These are phyloP conservation scores for Trichoderma sp. DNA, from an alignment of 2,329 filamentous ascomycete genomes.

Conservation along the genomic window DNA sequence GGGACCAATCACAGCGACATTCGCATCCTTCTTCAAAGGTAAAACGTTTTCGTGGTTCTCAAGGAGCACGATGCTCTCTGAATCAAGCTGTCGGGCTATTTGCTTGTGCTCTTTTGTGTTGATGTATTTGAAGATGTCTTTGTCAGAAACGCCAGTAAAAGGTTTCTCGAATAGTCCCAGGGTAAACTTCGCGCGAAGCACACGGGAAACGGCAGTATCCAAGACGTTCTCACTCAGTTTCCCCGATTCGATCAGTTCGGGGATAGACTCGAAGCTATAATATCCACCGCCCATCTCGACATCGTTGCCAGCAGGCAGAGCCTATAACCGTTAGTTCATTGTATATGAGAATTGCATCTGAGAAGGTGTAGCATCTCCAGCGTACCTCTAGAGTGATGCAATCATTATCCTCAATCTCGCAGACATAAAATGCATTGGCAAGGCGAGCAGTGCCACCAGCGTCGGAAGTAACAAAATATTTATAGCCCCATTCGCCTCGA, in stretches of 20 bases:
- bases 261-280: conserved; percentile 6
- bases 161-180: not conserved
- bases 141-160: not conserved
- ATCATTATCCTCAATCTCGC: not conserved
- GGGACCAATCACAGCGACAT: not conserved
- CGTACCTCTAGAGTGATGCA: conserved; percentile 9
- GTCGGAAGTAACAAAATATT: conserved; percentile 1
- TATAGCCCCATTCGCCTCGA: not conserved
- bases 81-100: conserved; percentile 1
- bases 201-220: conserved; percentile 1
- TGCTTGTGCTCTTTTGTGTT: not conserved
- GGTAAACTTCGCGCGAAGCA: not conserved
- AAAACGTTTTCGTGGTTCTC: not conserved
- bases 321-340: not conserved
- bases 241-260: not conserved
- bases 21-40: not conserved
- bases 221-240: not conserved
- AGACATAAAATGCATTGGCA: conserved; percentile 2
- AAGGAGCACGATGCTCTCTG: conserved; percentile 5
- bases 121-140: conserved; percentile 1
- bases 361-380: no score
- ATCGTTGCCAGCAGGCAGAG: conserved; percentile 6
- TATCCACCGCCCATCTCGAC: conserved; percentile 10
- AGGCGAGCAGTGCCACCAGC: conserved; percentile 10
- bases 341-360: not conserved